These are phyloP conservation scores for Phlyctochytrium bullatum DNA, from an alignment of 192 early-diverging fungal species.

Conservation along the genomic window DNA sequence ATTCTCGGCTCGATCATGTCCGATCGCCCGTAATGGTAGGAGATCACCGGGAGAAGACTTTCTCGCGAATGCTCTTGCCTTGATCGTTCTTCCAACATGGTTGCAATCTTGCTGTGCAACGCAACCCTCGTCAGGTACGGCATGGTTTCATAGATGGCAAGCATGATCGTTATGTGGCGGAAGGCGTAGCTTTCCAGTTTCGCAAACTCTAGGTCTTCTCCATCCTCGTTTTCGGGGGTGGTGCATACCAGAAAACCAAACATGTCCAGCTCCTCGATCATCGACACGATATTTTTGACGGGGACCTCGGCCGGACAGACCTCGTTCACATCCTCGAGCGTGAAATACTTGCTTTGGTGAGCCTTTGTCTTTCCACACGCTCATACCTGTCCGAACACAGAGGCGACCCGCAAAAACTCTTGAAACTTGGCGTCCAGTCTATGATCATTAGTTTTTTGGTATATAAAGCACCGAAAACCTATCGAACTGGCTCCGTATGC, in stretches of 20 bases:
- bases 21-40: not conserved
- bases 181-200: not conserved
- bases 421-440: not conserved
- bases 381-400: constrained; percentile 1
- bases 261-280: not conserved
- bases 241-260: not conserved
- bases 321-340: not conserved
- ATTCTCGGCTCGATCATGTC: not conserved
- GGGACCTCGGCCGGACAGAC: not conserved
- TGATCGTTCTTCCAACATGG: not conserved
- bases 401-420: not conserved
- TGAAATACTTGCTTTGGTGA: not conserved
- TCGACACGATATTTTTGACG: not conserved
- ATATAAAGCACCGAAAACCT: not conserved
- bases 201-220: not conserved
- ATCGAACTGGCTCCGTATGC: not conserved
- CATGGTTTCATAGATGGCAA: not conserved
- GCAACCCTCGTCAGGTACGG: not conserved
- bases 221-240: not conserved
- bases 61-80: not conserved
- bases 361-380: not conserved
- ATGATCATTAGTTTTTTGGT: not conserved
- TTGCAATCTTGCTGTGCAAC: not conserved
- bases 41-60: not conserved
- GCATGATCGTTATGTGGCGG: not conserved